These are phyloP conservation scores for Epichloe hybrida DNA, from an alignment of 2,329 filamentous ascomycete species.

Conservation along the genomic window DNA sequence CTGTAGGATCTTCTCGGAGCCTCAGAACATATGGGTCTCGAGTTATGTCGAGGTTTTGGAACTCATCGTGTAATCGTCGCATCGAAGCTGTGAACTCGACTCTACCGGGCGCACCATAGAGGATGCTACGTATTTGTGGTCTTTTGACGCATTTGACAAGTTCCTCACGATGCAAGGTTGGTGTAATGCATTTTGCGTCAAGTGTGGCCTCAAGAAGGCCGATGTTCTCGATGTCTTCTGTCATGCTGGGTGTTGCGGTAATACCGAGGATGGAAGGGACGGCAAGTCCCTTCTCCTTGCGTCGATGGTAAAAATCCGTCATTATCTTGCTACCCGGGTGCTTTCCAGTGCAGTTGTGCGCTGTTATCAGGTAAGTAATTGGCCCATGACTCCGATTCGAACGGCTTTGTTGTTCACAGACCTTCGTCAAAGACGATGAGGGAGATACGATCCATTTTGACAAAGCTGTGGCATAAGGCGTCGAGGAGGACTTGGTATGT, in stretches of 20 bases:
- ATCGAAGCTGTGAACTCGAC: constrained; percentile 24
- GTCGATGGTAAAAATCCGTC: constrained; percentile 52
- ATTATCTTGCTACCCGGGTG: constrained; percentile 60
- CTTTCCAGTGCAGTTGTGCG: constrained; percentile 57
- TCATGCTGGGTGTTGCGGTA: constrained; percentile 65
- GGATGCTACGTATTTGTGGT: constrained; percentile 37
- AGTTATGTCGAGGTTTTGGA: constrained; percentile 35
- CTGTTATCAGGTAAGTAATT: constrained; percentile 25
- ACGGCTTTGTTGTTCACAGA: constrained; percentile 16
- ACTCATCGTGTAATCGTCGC: constrained; percentile 27
- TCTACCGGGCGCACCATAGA: constrained; percentile 15
- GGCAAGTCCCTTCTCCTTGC: constrained; percentile 19
- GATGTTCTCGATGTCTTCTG: constrained; percentile 40
- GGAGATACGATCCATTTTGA: constrained; percentile 47
- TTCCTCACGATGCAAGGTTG: constrained; percentile 54
- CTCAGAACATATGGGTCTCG: constrained; percentile 46
- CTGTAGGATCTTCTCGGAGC: constrained; percentile 28
- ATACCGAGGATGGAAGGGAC: constrained; percentile 63
- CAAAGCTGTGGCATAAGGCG: constrained; percentile 61
- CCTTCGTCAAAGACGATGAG: constrained; percentile 78
- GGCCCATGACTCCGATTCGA: neutral
- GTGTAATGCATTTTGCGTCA: constrained; percentile 55
- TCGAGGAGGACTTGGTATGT: constrained; percentile 65
- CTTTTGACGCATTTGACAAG: constrained; percentile 54
- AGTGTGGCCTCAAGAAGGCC: constrained; percentile 54